A percentile compares a stretch with the other conserved stretches of the same genome.
phyloP scores from a whole-genome alignment of 2,329 filamentous ascomycete genomes.

The Blastomyces parvus region DNA sequence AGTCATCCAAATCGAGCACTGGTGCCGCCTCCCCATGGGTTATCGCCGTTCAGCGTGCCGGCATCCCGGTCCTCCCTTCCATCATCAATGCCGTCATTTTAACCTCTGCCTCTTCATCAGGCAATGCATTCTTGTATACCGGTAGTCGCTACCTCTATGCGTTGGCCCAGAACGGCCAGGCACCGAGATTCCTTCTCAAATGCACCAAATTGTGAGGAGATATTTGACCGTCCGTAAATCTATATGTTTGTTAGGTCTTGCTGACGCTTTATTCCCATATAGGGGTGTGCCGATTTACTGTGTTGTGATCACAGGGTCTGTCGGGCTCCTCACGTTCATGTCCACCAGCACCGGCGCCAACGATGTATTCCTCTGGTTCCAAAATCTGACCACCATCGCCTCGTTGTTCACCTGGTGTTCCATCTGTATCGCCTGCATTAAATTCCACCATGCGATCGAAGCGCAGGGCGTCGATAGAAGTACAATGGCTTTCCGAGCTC shows the following conservation, averaged over 20 bases:
- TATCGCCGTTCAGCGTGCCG: slow-evolving; percentile 59
- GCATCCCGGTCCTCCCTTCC: slow-evolving; percentile 56
- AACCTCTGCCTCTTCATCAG: slow-evolving; percentile 60
- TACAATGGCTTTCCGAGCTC: slow-evolving; percentile 35
- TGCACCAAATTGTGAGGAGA: slow-evolving; percentile 38
- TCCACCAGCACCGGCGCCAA: slow-evolving; percentile 30
- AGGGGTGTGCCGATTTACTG: slow-evolving; percentile 39
- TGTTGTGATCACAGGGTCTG: slow-evolving; percentile 31
- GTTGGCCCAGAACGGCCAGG: slow-evolving; percentile 41
- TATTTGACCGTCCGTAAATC: slow-evolving; percentile 13
- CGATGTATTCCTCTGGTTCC: slow-evolving; percentile 39
- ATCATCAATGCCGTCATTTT: slow-evolving; percentile 71
- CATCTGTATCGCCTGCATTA: slow-evolving; percentile 40
- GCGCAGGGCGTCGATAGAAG: slow-evolving; percentile 30
- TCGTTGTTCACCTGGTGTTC: slow-evolving; percentile 40
- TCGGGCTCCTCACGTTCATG: slow-evolving; percentile 40
- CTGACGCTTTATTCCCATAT: background rate
- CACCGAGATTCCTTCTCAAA: slow-evolving; percentile 43
- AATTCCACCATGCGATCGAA: slow-evolving; percentile 36
- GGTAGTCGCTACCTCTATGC: slow-evolving; percentile 45
- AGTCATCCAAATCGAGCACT: slow-evolving; percentile 46
- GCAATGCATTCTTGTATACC: slow-evolving; percentile 55
- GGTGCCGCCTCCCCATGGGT: slow-evolving; percentile 58
- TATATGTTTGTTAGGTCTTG: slow-evolving; percentile 22
- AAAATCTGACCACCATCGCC: slow-evolving; percentile 36